Percentiles rank a stretch among this genome's conserved stretches.
Evolutionary conservation across 495 filamentous ascomycete genomes (phyloP).

Genomic region (Ramalina peruviana): DNA sequence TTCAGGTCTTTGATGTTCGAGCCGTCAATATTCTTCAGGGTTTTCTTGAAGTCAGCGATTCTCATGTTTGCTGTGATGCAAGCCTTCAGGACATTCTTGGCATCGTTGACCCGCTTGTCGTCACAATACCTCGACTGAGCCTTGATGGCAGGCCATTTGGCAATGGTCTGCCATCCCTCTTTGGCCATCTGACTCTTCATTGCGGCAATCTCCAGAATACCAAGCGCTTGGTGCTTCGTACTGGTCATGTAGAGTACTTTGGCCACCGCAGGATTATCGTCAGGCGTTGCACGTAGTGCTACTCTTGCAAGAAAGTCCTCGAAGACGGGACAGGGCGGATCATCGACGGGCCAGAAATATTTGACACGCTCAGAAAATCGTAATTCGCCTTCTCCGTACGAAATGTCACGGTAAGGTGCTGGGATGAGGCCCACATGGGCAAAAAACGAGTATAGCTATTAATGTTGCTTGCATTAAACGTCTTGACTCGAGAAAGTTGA

Average conservation of each 20-base stretch:
- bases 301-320: constrained; percentile 39
- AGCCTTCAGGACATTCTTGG: constrained; percentile 45
- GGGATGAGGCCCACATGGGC: constrained; percentile 44
- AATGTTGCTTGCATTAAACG: constrained; percentile 4
- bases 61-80: constrained; percentile 55
- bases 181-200: constrained; percentile 45
- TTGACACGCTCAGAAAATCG: constrained; percentile 87
- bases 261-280: constrained; percentile 12
- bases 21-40: not conserved
- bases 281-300: constrained; percentile 27
- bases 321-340: constrained; percentile 58
- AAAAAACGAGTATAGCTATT: constrained; percentile 53
- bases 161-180: constrained; percentile 49
- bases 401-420: constrained; percentile 36
- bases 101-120: constrained; percentile 42
- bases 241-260: not conserved
- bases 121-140: constrained; percentile 33
- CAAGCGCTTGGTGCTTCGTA: constrained; percentile 7
- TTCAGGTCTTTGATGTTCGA: not conserved
- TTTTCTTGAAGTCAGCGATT: constrained; percentile 37
- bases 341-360: constrained; percentile 55
- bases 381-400: constrained; percentile 54
- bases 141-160: constrained; percentile 30
- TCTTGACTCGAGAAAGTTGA: not conserved
- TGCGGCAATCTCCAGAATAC: constrained; percentile 46